phyloP scores from a whole-genome alignment of 306 rosid genomes.

The Arachis stenosperma region DNA sequence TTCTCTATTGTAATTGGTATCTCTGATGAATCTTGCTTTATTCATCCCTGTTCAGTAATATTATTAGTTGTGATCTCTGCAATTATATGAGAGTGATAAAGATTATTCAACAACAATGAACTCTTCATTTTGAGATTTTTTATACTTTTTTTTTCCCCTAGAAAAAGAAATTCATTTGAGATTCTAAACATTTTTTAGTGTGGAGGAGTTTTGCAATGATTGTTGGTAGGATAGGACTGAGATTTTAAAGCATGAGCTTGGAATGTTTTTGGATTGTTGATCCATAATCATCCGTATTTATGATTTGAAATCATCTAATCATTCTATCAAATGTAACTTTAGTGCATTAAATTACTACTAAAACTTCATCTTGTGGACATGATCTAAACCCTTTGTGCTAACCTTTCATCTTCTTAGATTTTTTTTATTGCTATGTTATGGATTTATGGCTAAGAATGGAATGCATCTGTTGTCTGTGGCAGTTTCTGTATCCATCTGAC shows the following conservation, averaged over 20 bases:
- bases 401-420: constrained; percentile 23
- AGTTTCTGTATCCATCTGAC: constrained; percentile 76
- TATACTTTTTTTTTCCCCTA: neutral
- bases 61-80: neutral
- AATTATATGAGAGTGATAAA: neutral
- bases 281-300: neutral
- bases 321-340: neutral
- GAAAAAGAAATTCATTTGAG: neutral
- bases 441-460: constrained; percentile 54
- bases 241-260: neutral
- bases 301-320: constrained; percentile 10
- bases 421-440: constrained; percentile 45
- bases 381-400: neutral
- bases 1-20: constrained; percentile 15
- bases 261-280: constrained; percentile 4
- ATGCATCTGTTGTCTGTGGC: constrained; percentile 65
- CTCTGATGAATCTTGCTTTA: neutral
- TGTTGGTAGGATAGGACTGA: neutral
- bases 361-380: neutral
- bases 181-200: neutral
- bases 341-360: neutral
- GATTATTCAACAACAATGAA: neutral
- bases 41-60: neutral
- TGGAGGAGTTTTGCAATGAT: neutral
- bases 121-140: neutral